A percentile compares a stretch with the other conserved stretches of the same genome.
Evolutionary conservation across 2,329 filamentous ascomycete species (phyloP).

Genomic region (Xylaria multiplex): DNA sequence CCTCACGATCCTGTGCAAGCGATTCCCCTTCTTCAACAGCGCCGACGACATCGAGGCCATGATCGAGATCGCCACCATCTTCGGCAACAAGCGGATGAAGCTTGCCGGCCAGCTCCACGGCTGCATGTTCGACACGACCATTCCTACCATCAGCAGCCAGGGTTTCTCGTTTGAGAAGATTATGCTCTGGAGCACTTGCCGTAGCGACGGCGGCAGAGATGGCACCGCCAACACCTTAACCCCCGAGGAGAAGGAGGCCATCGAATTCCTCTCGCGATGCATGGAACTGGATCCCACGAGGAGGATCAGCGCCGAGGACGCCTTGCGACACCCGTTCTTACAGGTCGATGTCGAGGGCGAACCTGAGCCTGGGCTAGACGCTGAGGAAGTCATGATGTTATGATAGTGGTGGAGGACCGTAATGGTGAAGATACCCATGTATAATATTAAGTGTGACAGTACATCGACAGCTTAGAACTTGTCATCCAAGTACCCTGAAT

Average conservation of each 20-base stretch:
- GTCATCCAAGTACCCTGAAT: not conserved
- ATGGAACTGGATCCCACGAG: constrained; percentile 80
- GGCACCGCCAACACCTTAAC: constrained; percentile 64
- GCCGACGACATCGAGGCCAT: constrained; percentile 98
- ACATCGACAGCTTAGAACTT: not conserved
- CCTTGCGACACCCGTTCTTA: constrained; percentile 77
- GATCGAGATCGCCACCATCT: constrained; percentile 97
- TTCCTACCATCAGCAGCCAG: constrained; percentile 86
- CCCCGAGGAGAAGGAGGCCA: constrained; percentile 75
- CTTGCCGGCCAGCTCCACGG: constrained; percentile 84
- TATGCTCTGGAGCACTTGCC: constrained; percentile 91
- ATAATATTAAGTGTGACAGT: constrained; percentile 11
- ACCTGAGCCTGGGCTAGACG: constrained; percentile 41
- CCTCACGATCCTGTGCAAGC: constrained; percentile 88
- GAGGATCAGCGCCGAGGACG: constrained; percentile 79
- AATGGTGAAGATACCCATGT: constrained; percentile 30
- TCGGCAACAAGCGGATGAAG: constrained; percentile 86
- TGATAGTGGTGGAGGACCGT: constrained; percentile 28
- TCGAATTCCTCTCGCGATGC: constrained; percentile 76
- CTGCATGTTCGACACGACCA: constrained; percentile 89
- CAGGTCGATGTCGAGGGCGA: constrained; percentile 51
- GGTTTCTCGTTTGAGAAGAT: constrained; percentile 94
- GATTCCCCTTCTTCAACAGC: constrained; percentile 98
- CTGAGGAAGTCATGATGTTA: constrained; percentile 55
- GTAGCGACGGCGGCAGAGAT: constrained; percentile 68